Percentiles rank a stretch among this genome's conserved stretches.
phyloP scores from a whole-genome alignment of 2,329 filamentous ascomycete genomes.

The Nannizziopsis arthrosporioides region DNA sequence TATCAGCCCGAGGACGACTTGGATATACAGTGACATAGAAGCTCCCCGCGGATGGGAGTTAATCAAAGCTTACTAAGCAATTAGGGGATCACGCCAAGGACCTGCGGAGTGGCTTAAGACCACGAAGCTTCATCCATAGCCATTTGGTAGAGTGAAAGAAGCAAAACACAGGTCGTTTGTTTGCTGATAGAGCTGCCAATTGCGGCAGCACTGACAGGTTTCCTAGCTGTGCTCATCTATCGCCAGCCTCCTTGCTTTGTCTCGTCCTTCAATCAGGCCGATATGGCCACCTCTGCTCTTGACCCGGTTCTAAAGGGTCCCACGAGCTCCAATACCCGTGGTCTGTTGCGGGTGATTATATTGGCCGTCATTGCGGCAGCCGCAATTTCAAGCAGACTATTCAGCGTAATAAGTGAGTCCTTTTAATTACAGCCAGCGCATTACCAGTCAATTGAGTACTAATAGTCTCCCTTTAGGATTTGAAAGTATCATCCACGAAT shows the following conservation, averaged over 20 bases:
- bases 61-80: background rate
- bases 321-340: conserved; percentile 68
- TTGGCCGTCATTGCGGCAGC: conserved; percentile 82
- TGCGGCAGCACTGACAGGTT: conserved; percentile 13
- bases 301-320: conserved; percentile 61
- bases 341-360: conserved; percentile 79
- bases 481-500: conserved; percentile 99
- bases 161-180: background rate
- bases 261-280: conserved; percentile 18
- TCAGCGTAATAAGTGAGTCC: conserved; percentile 89
- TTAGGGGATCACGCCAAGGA: conserved; percentile 3
- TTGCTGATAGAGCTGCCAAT: background rate
- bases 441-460: background rate
- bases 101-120: background rate
- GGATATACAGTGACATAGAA: background rate
- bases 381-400: conserved; percentile 83
- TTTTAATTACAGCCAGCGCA: conserved; percentile 3
- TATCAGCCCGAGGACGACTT: background rate
- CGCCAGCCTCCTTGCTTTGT: conserved; percentile 23
- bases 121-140: conserved; percentile 8
- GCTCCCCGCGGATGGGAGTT: background rate
- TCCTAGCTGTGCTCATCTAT: conserved; percentile 24
- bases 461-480: conserved; percentile 50
- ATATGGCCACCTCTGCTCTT: conserved; percentile 28
- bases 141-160: background rate